Base-by-base conservation (phyloP, 495 filamentous ascomycete species). In the Penicillium odoratum region DNA sequence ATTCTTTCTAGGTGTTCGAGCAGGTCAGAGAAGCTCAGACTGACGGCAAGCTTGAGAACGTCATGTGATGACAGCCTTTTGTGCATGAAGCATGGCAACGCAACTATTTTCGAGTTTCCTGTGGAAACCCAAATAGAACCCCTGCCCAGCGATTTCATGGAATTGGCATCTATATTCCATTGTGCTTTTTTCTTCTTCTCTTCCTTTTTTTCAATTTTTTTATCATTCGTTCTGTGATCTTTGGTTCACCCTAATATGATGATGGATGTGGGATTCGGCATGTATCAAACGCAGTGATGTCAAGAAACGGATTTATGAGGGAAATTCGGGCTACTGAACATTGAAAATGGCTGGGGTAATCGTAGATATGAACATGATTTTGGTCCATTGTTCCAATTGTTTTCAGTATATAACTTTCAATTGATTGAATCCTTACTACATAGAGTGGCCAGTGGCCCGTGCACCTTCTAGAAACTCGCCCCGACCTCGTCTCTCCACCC, bases 21-120 rank as follows among this genome's bases (percentile, higher is more conserved):
- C 93, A 98, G 78, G 93, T 98, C 67, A 89, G 86, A 66, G 92
- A 89, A 63, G 88, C 86, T 60, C 87, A 83, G 63, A 79, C 83
- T 46, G 85, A 87, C 21, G 86, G 88, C 51, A 90, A 89, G 71
- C 78, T 89, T 43, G 76, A 76, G 7, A 62, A 66, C 56, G 46
- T 74, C 53, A 51, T 58, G 28, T 76, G 60, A 74, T 48, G 53
- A 28, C 48, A 38, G 36, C 28, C 57, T 57, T 51, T 60, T 18
- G 5, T 63, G 54, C 57, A 57, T 59, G 51, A 42, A 60, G 59
- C 53, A 60, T 64, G 33, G 56, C 53, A 59, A 59, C 40, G 29
- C 21, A 4, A 28, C 16, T 44, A 31, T 40, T 49, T 59, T 36
- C 38, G 29, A 55, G 52, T 21, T 43, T 53, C 51, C 51, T 53